Conservation (phyloP, 2,329 filamentous ascomycete species). For the Pestalotiopsis sp. region DNA sequence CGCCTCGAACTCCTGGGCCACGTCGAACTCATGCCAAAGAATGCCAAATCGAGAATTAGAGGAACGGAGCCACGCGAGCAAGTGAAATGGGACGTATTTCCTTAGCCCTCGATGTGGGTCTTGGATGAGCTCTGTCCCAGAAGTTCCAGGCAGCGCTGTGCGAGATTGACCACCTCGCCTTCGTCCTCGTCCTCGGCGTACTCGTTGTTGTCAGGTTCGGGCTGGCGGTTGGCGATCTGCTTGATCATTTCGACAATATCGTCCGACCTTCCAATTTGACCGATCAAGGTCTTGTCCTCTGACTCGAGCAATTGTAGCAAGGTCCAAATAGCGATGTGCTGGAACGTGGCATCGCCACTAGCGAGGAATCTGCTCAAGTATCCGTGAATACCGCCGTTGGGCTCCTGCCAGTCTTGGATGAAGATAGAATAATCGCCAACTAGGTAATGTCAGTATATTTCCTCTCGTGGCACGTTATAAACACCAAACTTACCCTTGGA, state of each 20-base stretch:
- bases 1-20: slow-evolving; percentile 48
- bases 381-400: slow-evolving; percentile 91
- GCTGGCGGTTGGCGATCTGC: slow-evolving; percentile 83
- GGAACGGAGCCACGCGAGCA: slow-evolving; percentile 15
- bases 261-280: slow-evolving; percentile 84
- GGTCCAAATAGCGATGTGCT: slow-evolving; percentile 99
- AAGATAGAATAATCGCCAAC: slow-evolving; percentile 98
- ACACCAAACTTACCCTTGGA: slow-evolving; percentile 75
- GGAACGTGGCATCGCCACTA: slow-evolving; percentile 94
- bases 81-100: background rate
- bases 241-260: slow-evolving; percentile 93
- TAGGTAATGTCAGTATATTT: slow-evolving; percentile 38
- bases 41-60: slow-evolving; percentile 27
- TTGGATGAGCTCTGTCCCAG: slow-evolving; percentile 77
- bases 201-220: slow-evolving; percentile 86
- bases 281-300: slow-evolving; percentile 86
- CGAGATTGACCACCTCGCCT: slow-evolving; percentile 88
- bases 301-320: slow-evolving; percentile 93
- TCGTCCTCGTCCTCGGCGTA: slow-evolving; percentile 82
- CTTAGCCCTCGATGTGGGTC: slow-evolving; percentile 78
- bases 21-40: slow-evolving; percentile 33
- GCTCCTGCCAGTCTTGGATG: slow-evolving; percentile 89
- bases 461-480: too few relatives aligned
- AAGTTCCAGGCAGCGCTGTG: slow-evolving; percentile 86
- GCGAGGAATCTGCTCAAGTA: slow-evolving; percentile 92